A percentile compares a stretch with the other conserved stretches of the same genome.
Conservation (phyloP, 2,329 filamentous ascomycete species). For the Exophiala aquamarina region DNA sequence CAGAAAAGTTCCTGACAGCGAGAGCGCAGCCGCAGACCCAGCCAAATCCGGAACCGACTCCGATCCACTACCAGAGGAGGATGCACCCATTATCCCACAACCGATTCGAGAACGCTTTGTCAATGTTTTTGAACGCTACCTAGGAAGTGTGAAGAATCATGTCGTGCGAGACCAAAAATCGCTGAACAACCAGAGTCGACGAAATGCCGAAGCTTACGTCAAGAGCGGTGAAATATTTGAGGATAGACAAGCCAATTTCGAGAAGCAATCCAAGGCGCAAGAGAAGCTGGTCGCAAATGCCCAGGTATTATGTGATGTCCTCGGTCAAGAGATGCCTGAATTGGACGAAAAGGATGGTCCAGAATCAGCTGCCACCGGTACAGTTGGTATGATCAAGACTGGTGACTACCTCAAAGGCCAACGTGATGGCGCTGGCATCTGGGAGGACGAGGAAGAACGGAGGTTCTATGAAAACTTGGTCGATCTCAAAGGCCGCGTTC, state of each 20-base stretch:
- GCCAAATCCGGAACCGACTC: slow-evolving; percentile 52
- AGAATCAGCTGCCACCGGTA: slow-evolving; percentile 65
- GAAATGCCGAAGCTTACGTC: slow-evolving; percentile 96
- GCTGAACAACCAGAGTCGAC: slow-evolving; percentile 79
- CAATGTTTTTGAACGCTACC: slow-evolving; percentile 81
- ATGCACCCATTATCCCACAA: slow-evolving; percentile 71
- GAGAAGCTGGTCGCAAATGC: slow-evolving; percentile 88
- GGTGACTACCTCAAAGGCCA: slow-evolving; percentile 90
- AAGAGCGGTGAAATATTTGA: slow-evolving; percentile 98
- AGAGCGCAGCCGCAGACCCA: slow-evolving; percentile 63
- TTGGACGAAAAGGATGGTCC: slow-evolving; percentile 78
- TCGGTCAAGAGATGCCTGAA: slow-evolving; percentile 91
- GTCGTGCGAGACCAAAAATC: slow-evolving; percentile 89
- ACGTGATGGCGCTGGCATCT: slow-evolving; percentile 88
- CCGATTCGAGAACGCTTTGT: slow-evolving; percentile 84
- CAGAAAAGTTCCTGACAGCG: slow-evolving; percentile 80
- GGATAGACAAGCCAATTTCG: slow-evolving; percentile 91
- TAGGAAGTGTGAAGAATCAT: slow-evolving; percentile 89
- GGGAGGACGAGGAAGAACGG: slow-evolving; percentile 97
- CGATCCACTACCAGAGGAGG: slow-evolving; percentile 45
- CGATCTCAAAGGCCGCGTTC: slow-evolving; percentile 93
- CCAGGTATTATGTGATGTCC: slow-evolving; percentile 82
- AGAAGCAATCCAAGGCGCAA: slow-evolving; percentile 88
- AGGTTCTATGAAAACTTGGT: slow-evolving; percentile 97
- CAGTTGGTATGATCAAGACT: slow-evolving; percentile 90